Base-by-base conservation (phyloP, 2,329 filamentous ascomycete species). In the Ceratocystiopsis sp. region DNA sequence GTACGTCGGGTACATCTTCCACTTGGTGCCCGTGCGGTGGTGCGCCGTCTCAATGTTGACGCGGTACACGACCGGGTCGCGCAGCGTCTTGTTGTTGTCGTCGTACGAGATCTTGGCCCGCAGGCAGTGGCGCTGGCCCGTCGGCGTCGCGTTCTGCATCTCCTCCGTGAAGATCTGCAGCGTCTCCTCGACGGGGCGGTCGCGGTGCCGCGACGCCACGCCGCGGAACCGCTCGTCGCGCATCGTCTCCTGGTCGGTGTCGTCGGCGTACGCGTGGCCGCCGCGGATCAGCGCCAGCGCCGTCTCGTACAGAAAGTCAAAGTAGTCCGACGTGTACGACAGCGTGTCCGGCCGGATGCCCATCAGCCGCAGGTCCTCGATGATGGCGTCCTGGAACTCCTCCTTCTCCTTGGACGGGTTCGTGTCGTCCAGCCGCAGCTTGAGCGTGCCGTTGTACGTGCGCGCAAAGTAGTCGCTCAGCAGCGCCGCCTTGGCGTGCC, bases 381-480 rank as follows among this genome's bases (percentile, higher is more conserved):
- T 69, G 49, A 98, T 98, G 6, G 86, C 74, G 62, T 96, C 86
- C 59, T 96, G 80, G 59, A 80, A 98, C 65, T 96, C 91, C 59
- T 89, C 78, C 67, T 93, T 95, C 69, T 98, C 91, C 61, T 96
- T 96, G 47, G 82, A 79, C 9, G 91, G 91, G 63, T 98, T 98
- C 45, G 91, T 98, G 57, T 98, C 91, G 58, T 98, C 91, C 56
- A 98, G 91, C 47, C 91, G 83, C 41, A 96, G 75, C 46, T 93
- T 78, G 53, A 98, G 70, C 54, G 81, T 93, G 55, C 91, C 91
- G 47, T 89, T 79, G 68, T 93, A 93, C 53, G 85, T 83, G 61
- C 95, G 86, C 38, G 86, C 89, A 54, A 96, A 96, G 69, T 93
- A 96, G 60, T 96, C 87, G 65, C 91, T 94, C 45, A 96, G 75